Evolutionary conservation across 2,329 filamentous ascomycete species (phyloP), one percentile per base, ranked within the genome.

Genomic region (Incumbomyces lentus): DNA sequence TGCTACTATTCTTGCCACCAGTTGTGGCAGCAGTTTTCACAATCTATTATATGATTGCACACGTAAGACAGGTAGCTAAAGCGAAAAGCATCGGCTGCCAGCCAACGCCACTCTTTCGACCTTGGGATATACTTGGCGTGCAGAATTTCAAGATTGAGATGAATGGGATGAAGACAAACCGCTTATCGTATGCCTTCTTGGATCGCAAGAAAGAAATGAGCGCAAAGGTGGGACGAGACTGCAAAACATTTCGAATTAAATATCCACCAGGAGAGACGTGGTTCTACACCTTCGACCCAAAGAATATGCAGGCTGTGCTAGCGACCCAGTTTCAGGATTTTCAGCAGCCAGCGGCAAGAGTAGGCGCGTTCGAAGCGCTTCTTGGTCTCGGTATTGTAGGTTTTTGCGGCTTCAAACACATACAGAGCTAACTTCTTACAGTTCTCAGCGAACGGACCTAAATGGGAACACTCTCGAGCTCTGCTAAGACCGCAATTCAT

Each of bases 401-500:
- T 49, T 46, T n/a, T 46, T 38, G 33, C 42, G 42, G 40, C 35
- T 47, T 31, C 39, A 47, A 34, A 32, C 35, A 40, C 36, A 49
- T 30, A 18, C 43, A 49, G 43, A 49, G 44, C 44, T 47, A 49
- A 49, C 40, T 46, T 29, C 43, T 12, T 47, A 41, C 47, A 49
- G 47, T 75, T 75, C 73, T 74, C 65, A 82, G 81, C 3, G 88
- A 87, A 94, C 61, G 82, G 83, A 12, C 69, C 79, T 19, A 67
- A 74, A 42, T 94, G 88, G 88, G 82, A 89, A 55, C 74, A 75
- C 47, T 87, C 81, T 44, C 76, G 88, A 17, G 80, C 86, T 55
- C 71, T 94, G 49, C 80, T 95, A 52, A 75, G 87, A 2, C 88
- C 88, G 0, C 86, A 92, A 59, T 94, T 95, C 64, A 80, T 87